Evolutionary conservation across 1,139 yeast genomes (phyloP).

Genomic region (Yamadazyma membranifaciens): DNA sequence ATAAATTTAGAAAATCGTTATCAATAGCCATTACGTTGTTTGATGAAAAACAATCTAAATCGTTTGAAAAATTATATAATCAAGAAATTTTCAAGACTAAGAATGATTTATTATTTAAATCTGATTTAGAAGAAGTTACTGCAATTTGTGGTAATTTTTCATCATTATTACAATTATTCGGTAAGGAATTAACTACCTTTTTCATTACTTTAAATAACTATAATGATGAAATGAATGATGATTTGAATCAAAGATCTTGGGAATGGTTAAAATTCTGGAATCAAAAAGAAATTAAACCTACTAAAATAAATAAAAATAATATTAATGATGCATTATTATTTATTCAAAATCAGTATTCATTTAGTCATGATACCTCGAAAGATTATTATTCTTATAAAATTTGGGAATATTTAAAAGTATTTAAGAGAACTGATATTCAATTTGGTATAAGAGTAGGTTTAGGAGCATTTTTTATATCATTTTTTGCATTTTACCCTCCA

Average conservation of each 20-base stretch:
- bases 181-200: constrained; percentile 54
- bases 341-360: constrained; percentile 26
- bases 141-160: constrained; percentile 85
- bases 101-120: constrained; percentile 41
- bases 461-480: constrained; percentile 67
- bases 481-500: constrained; percentile 63
- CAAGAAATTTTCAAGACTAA: constrained; percentile 51
- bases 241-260: constrained; percentile 36
- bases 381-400: constrained; percentile 19
- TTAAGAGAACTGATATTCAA: constrained; percentile 65
- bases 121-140: constrained; percentile 77
- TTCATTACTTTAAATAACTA: constrained; percentile 47
- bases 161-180: constrained; percentile 60
- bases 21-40: constrained; percentile 53
- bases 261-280: constrained; percentile 56
- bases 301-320: constrained; percentile 9
- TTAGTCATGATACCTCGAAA: constrained; percentile 2
- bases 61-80: constrained; percentile 57
- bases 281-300: background rate
- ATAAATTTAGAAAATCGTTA: constrained; percentile 50
- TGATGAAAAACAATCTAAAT: constrained; percentile 53
- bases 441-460: constrained; percentile 79
- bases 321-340: constrained; percentile 39
- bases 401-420: constrained; percentile 34
- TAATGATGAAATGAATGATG: constrained; percentile 18